Conservation (phyloP, 345 rosid species). For the Xanthoceras sorbifolium region DNA sequence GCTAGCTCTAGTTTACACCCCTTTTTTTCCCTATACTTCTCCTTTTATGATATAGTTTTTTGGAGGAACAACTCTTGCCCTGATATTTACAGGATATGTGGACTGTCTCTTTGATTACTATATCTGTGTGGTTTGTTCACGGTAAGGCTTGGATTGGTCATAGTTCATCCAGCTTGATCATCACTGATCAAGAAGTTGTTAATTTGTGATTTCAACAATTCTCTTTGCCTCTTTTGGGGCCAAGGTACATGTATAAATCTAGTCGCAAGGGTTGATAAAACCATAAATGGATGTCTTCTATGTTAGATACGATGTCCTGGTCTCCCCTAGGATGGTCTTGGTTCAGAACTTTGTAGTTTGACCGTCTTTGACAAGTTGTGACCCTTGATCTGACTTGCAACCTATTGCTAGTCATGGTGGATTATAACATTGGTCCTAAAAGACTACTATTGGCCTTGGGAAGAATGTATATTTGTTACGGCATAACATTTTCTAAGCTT, state of each 20-base stretch:
- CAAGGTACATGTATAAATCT: background rate
- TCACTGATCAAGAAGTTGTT: background rate
- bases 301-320: background rate
- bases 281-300: background rate
- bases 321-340: background rate
- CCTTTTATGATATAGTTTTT: background rate
- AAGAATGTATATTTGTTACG: background rate
- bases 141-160: background rate
- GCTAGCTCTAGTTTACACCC: too few relatives aligned
- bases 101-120: background rate
- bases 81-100: background rate
- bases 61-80: background rate
- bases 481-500: background rate
- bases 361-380: background rate
- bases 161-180: background rate
- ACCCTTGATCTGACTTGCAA: background rate
- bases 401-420: background rate
- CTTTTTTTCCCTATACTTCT: background rate
- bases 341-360: background rate
- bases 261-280: background rate
- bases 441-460: background rate
- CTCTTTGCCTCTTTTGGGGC: background rate
- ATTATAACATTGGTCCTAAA: background rate
- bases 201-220: background rate
- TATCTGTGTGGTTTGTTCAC: background rate